Percentiles rank a stretch among this genome's conserved stretches.
These are phyloP conservation scores for Amaranthus palmeri DNA, from an alignment of 148 eudicot species.

Conservation along the genomic window DNA sequence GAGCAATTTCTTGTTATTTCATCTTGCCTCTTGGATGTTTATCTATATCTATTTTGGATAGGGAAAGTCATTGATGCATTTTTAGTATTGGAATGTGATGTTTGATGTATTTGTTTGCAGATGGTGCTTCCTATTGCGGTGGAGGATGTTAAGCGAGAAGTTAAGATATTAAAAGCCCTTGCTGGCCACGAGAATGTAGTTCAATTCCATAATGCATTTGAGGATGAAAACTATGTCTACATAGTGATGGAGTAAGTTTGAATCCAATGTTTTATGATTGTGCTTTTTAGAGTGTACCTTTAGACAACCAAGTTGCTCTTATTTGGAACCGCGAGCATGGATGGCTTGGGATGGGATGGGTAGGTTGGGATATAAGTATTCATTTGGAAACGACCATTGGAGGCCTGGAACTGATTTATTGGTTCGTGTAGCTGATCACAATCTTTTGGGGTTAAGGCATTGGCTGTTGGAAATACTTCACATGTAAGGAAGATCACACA, in stretches of 20 bases:
- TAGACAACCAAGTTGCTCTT: too few species aligned
- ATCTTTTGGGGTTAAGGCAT: too few species aligned
- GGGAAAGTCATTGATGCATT: neutral
- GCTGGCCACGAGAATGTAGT: constrained; percentile 96
- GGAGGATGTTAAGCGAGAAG: constrained; percentile 98
- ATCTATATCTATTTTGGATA: neutral
- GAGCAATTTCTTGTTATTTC: neutral
- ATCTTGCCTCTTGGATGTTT: neutral
- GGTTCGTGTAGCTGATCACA: too few species aligned
- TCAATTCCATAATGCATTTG: constrained; percentile 84
- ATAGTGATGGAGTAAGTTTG: constrained; percentile 95
- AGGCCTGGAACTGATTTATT: too few species aligned
- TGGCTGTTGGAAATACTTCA: too few species aligned
- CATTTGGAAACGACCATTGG: too few species aligned
- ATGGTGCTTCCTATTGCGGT: constrained; percentile 91
- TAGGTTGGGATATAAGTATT: too few species aligned
- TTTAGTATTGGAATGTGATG: neutral
- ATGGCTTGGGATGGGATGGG: too few species aligned
- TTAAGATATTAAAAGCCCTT: constrained; percentile 83
- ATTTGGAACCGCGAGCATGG: too few species aligned
- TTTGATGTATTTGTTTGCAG: constrained; percentile 41
- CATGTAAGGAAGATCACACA: too few species aligned
- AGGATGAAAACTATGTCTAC: constrained; percentile 84
- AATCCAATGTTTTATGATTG: neutral
- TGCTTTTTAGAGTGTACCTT: too few species aligned